Evolutionary conservation across 805 yeast genomes (phyloP).

Genomic region (Saturnispora kantuleensis): DNA sequence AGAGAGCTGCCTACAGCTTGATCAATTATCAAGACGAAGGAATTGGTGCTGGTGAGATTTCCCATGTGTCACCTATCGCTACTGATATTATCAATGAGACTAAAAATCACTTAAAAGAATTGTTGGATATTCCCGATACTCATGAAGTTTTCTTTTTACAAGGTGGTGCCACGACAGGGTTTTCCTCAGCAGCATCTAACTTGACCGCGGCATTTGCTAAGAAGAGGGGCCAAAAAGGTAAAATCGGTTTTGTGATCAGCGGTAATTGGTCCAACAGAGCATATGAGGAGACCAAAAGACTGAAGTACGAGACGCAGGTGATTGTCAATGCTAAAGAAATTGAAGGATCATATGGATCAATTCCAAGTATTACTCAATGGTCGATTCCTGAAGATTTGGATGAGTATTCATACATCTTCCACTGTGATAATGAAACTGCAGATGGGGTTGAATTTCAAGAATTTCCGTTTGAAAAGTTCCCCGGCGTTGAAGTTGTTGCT

Average conservation of each 20-base stretch:
- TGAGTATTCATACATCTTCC: slow-evolving; percentile 74
- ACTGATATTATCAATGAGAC: slow-evolving; percentile 66
- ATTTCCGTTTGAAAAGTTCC: slow-evolving; percentile 46
- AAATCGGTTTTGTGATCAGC: slow-evolving; percentile 78
- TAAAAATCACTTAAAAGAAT: slow-evolving; percentile 51
- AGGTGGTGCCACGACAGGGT: slow-evolving; percentile 98
- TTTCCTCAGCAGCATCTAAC: slow-evolving; percentile 79
- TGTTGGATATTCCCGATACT: slow-evolving; percentile 75
- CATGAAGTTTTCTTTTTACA: slow-evolving; percentile 93
- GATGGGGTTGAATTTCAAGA: slow-evolving; percentile 78
- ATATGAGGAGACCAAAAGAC: slow-evolving; percentile 72
- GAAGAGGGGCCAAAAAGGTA: slow-evolving; percentile 65
- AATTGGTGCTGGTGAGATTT: slow-evolving; percentile 90
- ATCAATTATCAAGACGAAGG: slow-evolving; percentile 60
- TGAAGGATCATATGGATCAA: slow-evolving; percentile 49
- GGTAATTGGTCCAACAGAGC: slow-evolving; percentile 94
- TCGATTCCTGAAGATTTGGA: slow-evolving; percentile 42
- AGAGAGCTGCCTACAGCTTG: slow-evolving; percentile 80
- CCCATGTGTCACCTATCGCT: slow-evolving; percentile 88
- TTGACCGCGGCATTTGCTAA: slow-evolving; percentile 58
- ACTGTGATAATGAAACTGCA: slow-evolving; percentile 96
- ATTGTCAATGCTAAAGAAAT: slow-evolving; percentile 54
- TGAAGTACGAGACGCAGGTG: slow-evolving; percentile 66
- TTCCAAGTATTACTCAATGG: slow-evolving; percentile 66
- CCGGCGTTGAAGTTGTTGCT: slow-evolving; percentile 72